Base-by-base conservation (phyloP, 2,329 filamentous ascomycete genomes). In the Talaromyces sp. region DNA sequence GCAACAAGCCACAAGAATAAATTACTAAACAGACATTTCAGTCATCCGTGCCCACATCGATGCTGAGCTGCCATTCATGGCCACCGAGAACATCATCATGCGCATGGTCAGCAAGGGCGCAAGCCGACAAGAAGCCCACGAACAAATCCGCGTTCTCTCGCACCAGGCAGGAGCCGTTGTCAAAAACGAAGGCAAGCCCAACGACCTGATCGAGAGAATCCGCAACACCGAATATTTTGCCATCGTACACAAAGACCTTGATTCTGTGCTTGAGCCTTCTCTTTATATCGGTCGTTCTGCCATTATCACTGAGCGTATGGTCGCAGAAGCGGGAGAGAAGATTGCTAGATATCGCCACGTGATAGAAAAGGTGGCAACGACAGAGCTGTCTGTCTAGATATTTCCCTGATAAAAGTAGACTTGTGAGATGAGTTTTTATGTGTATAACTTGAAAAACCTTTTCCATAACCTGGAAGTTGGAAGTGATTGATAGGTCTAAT, bases 11-110 rank as follows among this genome's bases (percentile, higher is more conserved):
- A 46, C 3, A 46, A 46, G 1, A 46, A 5, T 19, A 46, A 46
- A 46, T 2, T 19, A 24, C 21, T 46, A 24, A 46, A 4, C 19
- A 24, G 9, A 24, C 9, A 24, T 24, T 24, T 14, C n/a, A 46
- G 43, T 46, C 9, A 91, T 96, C 71, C 80, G 82, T 62, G 80
- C 82, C 61, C 86, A 83, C 64, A 80, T 96, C 52, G 82, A 86
- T 66, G 83, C 87, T 63, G 90, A 96, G 76, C 84, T 97, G 14
- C 93, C 93, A 0, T 96, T 96, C 77, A 96, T 93, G 89, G 83
- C 86, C 8, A 92, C 87, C 8, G 82, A 83, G 69, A 80, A 70
- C 43, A 87, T 92, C 71, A 90, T 93, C 72, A 92, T 96, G 90
- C 86, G 85, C 66, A 81, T 93, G 59, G 85, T 88, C 29, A 84